A percentile compares a stretch with the other conserved stretches of the same genome.
phyloP scores from a whole-genome alignment of 2,329 filamentous ascomycete species.

The Paecilomyces formosus region DNA sequence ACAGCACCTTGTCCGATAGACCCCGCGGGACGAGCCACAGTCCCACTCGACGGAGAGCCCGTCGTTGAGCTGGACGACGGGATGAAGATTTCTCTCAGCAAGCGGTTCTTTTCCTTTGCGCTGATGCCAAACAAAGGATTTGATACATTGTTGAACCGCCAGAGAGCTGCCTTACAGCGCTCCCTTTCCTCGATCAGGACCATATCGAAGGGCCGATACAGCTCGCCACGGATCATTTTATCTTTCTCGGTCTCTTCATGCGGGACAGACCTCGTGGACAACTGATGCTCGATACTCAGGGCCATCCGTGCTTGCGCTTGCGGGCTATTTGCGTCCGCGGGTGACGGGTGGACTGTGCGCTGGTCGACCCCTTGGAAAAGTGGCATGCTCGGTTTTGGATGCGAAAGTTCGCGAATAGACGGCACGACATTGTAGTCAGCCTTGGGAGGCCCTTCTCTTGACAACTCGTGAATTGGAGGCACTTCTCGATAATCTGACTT shows the following conservation, averaged over 20 bases:
- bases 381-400: slow-evolving; percentile 28
- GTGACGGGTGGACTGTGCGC: slow-evolving; percentile 24
- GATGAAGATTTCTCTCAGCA: slow-evolving; percentile 31
- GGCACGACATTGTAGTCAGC: slow-evolving; percentile 34
- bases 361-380: slow-evolving; percentile 32
- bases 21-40: slow-evolving; percentile 47
- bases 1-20: slow-evolving; percentile 65
- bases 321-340: slow-evolving; percentile 32
- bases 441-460: slow-evolving; percentile 29
- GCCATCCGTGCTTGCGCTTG: slow-evolving; percentile 38
- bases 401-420: slow-evolving; percentile 32
- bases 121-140: slow-evolving; percentile 68
- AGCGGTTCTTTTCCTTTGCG: slow-evolving; percentile 32
- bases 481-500: slow-evolving; percentile 35
- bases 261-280: slow-evolving; percentile 31
- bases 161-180: slow-evolving; percentile 71
- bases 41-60: slow-evolving; percentile 48
- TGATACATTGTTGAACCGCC: slow-evolving; percentile 77
- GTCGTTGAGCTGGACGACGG: slow-evolving; percentile 17
- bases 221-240: slow-evolving; percentile 74
- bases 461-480: slow-evolving; percentile 32
- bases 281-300: slow-evolving; percentile 34
- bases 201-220: slow-evolving; percentile 72
- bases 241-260: slow-evolving; percentile 65
- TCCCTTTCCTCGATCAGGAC: slow-evolving; percentile 78